phyloP scores from a whole-genome alignment of 768 basidiomycete species.

The Russula compacta region DNA sequence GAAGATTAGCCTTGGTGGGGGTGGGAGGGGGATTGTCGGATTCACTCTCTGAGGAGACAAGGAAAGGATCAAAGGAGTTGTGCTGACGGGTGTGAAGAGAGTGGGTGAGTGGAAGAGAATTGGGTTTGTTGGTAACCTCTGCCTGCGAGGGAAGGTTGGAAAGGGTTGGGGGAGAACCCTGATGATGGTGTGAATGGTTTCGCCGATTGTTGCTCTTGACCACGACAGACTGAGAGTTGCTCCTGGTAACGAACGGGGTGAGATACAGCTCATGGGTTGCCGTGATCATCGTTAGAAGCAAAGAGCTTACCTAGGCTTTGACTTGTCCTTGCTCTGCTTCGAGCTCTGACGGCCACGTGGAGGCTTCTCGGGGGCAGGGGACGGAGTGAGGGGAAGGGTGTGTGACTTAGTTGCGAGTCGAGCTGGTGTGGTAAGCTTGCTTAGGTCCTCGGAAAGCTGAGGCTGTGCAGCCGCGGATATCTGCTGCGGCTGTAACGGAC shows the following conservation, averaged over 20 bases:
- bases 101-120: constrained; percentile 24
- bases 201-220: constrained; percentile 36
- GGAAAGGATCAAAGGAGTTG: constrained; percentile 42
- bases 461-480: constrained; percentile 22
- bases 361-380: constrained; percentile 24
- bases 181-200: constrained; percentile 38
- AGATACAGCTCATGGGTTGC: neutral
- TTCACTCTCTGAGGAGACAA: constrained; percentile 33
- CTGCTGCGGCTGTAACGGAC: constrained; percentile 14
- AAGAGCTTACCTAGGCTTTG: constrained; percentile 31
- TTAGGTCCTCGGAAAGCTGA: constrained; percentile 25
- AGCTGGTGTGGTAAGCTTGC: constrained; percentile 26
- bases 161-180: constrained; percentile 50
- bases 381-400: constrained; percentile 8
- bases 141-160: constrained; percentile 48
- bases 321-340: constrained; percentile 38
- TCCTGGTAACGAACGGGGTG: constrained; percentile 27
- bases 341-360: constrained; percentile 28
- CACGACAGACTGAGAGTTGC: constrained; percentile 35
- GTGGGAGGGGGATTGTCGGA: constrained; percentile 26
- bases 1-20: constrained; percentile 24
- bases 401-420: neutral
- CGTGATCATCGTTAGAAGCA: too few species aligned
- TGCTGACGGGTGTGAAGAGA: constrained; percentile 27
- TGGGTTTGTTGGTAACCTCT: constrained; percentile 37